A percentile compares a stretch with the other conserved stretches of the same genome.
Evolutionary conservation across 805 yeast species (phyloP).

Genomic region (Komagataella pastoris): DNA sequence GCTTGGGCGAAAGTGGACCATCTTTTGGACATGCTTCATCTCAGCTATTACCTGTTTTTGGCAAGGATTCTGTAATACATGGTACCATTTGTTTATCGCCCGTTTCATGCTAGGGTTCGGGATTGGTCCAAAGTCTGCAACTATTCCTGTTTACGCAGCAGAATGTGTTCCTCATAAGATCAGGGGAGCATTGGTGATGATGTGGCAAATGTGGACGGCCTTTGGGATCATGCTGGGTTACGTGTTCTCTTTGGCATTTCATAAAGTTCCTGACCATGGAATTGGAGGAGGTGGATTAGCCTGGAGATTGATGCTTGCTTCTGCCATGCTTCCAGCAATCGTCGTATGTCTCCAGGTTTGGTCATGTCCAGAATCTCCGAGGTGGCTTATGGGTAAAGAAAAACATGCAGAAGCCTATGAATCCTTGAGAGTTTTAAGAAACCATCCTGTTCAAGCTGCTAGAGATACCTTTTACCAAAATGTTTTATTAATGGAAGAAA

Average conservation of each 20-base stretch:
- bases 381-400: conserved; percentile 67
- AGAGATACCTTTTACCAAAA: conserved; percentile 60
- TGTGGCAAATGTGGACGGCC: conserved; percentile 68
- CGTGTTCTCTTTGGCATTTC: conserved; percentile 51
- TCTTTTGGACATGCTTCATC: conserved; percentile 47
- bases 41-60: conserved; percentile 54
- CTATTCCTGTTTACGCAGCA: conserved; percentile 59
- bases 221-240: conserved; percentile 66
- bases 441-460: conserved; percentile 45
- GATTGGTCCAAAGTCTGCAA: conserved; percentile 64
- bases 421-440: conserved; percentile 35
- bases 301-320: conserved; percentile 62
- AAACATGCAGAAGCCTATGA: conserved; percentile 46
- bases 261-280: conserved; percentile 32
- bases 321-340: conserved; percentile 56
- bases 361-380: conserved; percentile 62
- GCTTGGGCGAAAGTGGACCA: conserved; percentile 54
- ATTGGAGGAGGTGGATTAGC: conserved; percentile 34
- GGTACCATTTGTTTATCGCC: conserved; percentile 61
- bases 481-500: conserved; percentile 51
- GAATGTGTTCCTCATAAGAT: conserved; percentile 51
- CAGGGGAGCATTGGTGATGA: conserved; percentile 59
- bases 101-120: conserved; percentile 56
- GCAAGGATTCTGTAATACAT: conserved; percentile 49
- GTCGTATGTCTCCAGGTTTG: conserved; percentile 47